These are phyloP conservation scores for Micromonas commoda DNA, from an alignment of 139 green algal species.

Conservation along the genomic window DNA sequence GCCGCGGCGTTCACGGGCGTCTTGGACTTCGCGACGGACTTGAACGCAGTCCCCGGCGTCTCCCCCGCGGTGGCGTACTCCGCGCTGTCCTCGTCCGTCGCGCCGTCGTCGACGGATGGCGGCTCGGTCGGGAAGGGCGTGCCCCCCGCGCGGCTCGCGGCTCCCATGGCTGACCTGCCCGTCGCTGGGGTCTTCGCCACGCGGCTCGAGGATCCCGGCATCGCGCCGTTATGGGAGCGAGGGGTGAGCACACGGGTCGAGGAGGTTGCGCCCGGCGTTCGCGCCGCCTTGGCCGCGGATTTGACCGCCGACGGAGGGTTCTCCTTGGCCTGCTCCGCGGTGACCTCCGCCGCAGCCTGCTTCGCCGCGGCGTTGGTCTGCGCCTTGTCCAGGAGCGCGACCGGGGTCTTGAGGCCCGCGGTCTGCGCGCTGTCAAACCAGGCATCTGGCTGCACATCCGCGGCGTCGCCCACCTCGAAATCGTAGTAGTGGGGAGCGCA, in stretches of 20 bases:
- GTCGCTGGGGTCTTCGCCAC: too few relatives aligned
- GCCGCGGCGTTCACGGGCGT: background rate
- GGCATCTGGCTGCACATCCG: background rate
- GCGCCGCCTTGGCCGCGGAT: background rate
- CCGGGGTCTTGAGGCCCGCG: background rate
- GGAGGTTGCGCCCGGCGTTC: too few relatives aligned
- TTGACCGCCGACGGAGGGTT: background rate
- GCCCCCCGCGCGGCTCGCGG: too few relatives aligned
- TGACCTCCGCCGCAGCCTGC: background rate
- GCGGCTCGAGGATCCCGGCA: too few relatives aligned
- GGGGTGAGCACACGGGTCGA: too few relatives aligned
- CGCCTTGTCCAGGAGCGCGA: background rate
- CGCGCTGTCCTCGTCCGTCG: background rate
- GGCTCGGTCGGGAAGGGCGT: too few relatives aligned
- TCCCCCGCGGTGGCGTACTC: background rate
- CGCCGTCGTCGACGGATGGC: too few relatives aligned
- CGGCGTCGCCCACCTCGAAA: background rate
- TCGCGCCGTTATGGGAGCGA: too few relatives aligned
- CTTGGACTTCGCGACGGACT: background rate
- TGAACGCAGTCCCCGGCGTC: background rate
- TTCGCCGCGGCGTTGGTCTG: too few relatives aligned
- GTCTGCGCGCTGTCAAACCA: background rate
- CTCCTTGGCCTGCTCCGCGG: background rate
- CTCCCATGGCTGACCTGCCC: too few relatives aligned
- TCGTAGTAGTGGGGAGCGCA: background rate